Conservation (phyloP, 2,329 filamentous ascomycete genomes). For the Phyllosticta citrichinensis region DNA sequence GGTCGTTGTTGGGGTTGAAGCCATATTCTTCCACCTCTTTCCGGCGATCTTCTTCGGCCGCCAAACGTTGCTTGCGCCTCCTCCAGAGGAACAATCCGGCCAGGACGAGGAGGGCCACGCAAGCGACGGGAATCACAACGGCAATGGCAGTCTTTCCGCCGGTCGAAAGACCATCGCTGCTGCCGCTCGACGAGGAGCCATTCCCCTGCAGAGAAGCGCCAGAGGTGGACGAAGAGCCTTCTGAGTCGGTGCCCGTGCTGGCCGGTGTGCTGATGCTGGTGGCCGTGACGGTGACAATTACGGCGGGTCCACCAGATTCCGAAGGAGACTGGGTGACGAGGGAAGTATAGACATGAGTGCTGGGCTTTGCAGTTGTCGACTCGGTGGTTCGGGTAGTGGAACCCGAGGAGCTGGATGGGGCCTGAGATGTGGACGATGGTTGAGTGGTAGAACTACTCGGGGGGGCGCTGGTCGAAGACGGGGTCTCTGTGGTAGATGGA, state of each 20-base stretch:
- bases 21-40: slow-evolving; percentile 97
- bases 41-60: slow-evolving; percentile 74
- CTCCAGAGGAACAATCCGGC: slow-evolving; percentile 77
- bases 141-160: slow-evolving; percentile 78
- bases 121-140: slow-evolving; percentile 86
- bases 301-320: background rate
- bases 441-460: background rate
- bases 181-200: background rate
- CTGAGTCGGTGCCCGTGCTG: slow-evolving; percentile 4
- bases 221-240: background rate
- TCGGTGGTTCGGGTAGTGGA: background rate
- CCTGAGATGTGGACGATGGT: background rate
- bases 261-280: slow-evolving; percentile 3
- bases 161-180: slow-evolving; percentile 41
- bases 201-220: background rate
- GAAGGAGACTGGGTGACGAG: slow-evolving; percentile 5
- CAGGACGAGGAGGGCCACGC: slow-evolving; percentile 70
- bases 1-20: slow-evolving; percentile 95
- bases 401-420: background rate
- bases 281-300: slow-evolving; percentile 6
- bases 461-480: background rate
- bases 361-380: background rate
- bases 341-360: slow-evolving; percentile 8
- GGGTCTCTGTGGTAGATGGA: background rate
- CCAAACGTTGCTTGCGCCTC: slow-evolving; percentile 75